Evolutionary conservation across 2,329 filamentous ascomycete species (phyloP), one percentile per base, ranked within the genome.

Genomic region (Penicillium nordicum): DNA sequence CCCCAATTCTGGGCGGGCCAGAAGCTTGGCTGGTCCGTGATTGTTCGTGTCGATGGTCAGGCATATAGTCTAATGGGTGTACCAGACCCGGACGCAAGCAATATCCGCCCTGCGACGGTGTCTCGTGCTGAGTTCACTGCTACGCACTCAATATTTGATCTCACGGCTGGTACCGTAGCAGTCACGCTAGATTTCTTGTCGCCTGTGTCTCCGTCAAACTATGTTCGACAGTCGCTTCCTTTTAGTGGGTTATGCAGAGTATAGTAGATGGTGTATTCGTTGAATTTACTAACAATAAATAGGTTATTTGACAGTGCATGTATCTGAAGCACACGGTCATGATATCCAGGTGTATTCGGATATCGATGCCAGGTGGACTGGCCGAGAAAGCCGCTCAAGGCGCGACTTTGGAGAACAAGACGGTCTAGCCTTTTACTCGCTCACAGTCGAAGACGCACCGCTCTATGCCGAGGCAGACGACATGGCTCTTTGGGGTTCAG

Each of bases 301-400:
- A 72, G 69, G 72, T 55, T 79, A 77, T 54, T 61, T 79, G 50
- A 78, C 74, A 0, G 73, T 78, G 16, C 66, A 70, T 21, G 67
- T 71, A 1, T 63, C 62, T 5, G 63, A 55, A 2, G 59, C 58
- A 5, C 57, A 59, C 18, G 63, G 57, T 16, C 64, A 68, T 40
- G 57, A 63, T 10, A 67, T 79, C 14, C 75, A 79, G 51, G 61
- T 78, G 4, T 78, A 76, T 55, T 74, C 73, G 1, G 74, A 75
- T 56, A 77, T 79, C 29, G 77, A 79, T 58, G 74, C 72, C 21
- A 71, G 71, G 45, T 79, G 76, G 75, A 70, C 74, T n/a, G 77
- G 76, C 11, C 66, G 65, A 21, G 63, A 67, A 42, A 57, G 58
- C 30, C 65, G 55, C 12, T 67, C 68, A 11, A 56, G 55, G 14